Evolutionary conservation across 2,329 filamentous ascomycete genomes (phyloP).

Genomic region (Endothia cerciana): DNA sequence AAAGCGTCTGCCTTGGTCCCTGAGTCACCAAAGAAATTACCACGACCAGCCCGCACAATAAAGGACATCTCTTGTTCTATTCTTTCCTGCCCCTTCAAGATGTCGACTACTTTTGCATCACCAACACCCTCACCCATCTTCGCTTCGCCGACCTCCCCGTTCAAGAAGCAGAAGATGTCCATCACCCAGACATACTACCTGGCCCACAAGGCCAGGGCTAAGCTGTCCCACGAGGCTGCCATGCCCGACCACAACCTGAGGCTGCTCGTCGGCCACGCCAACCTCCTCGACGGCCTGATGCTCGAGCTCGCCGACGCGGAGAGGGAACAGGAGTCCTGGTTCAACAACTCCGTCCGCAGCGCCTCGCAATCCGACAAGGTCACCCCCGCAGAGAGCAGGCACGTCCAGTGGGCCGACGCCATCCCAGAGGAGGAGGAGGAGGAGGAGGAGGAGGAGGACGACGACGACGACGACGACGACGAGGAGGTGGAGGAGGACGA

Average conservation of each 20-base stretch:
- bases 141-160: constrained; percentile 48
- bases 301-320: constrained; percentile 86
- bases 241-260: constrained; percentile 92
- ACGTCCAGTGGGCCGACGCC: constrained; percentile 86
- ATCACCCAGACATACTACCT: constrained; percentile 98
- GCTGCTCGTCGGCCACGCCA: constrained; percentile 95
- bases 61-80: constrained; percentile 18
- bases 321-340: constrained; percentile 94
- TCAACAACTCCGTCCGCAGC: constrained; percentile 90
- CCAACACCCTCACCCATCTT: constrained; percentile 33
- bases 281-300: constrained; percentile 96
- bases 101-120: constrained; percentile 38
- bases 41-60: constrained; percentile 36
- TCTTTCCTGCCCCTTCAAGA: constrained; percentile 34
- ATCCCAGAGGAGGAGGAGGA: constrained; percentile 74
- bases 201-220: constrained; percentile 92
- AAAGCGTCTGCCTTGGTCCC: constrained; percentile 19
- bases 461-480: constrained; percentile 61
- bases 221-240: constrained; percentile 92
- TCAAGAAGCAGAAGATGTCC: constrained; percentile 84
- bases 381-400: constrained; percentile 58
- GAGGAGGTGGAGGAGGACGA: constrained; percentile 69
- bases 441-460: constrained; percentile 70
- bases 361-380: constrained; percentile 53
- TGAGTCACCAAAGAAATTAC: constrained; percentile 35